Evolutionary conservation across 2,329 filamentous ascomycete genomes (phyloP), one percentile per base, ranked within the genome.

Genomic region (Venturia effusa): DNA sequence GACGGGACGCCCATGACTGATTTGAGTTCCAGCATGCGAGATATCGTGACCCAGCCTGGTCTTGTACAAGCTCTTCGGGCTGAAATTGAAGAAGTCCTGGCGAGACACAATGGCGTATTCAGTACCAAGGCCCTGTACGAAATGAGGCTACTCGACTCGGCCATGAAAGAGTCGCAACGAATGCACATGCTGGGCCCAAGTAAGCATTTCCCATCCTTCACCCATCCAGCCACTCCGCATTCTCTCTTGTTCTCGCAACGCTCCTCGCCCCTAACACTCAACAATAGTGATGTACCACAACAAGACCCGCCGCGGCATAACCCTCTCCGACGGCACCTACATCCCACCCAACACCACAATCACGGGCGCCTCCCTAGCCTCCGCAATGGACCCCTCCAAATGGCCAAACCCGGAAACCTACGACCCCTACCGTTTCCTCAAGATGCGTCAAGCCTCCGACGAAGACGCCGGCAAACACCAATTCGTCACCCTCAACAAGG

Each of bases 341-440:
- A 61, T 76, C 27, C 72, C 74, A 0, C 59, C 43, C 34, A 75
- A 75, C 30, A 71, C 71, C 13, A 74, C 74, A 64, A 70, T 78
- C 51, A 71, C 22, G 61, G 30, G 30, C 13, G 64, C 45, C 1
- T 11, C 59, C n/a, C 51, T 19, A 17, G 59, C 60, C 40, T 13
- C 32, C 22, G 32, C 48, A 32, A 27, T 22, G 1, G 63, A 64
- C 60, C 39, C 41, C 11, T 70, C 41, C 2, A 11, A 27, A 6
- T 64, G 39, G 22, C 40, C 41, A 4, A 17, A 62, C 22, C 2
- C 61, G 19, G 19, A 37, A 1, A 43, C 15, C 27, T 64, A 30
- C 30, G 43, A 64, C 17, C 60, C 63, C 24, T 64, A 59, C 41
- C 59, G 63, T 34, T 63, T 63, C 63, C 15, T 57, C 51, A 57